Evolutionary conservation across 1,139 yeast species (phyloP), one percentile per base, ranked within the genome.

Genomic region (Sugiyamaella japonica): DNA sequence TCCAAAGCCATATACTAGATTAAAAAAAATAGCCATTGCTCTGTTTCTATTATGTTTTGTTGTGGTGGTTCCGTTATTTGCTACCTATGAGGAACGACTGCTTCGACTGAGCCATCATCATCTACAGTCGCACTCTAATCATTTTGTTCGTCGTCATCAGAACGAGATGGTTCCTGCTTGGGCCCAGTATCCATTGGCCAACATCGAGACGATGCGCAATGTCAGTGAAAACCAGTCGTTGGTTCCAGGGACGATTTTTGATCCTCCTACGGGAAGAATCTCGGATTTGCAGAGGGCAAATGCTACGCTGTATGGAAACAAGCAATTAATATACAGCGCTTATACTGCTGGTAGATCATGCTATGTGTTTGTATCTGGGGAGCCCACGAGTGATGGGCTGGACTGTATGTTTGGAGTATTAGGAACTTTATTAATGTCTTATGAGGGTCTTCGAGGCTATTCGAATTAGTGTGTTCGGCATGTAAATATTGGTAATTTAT

Each of bases 341-440:
- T 48, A 48, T 31, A 39, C 16, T 31, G 51, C 51, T 29, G 51
- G 51, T 6, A 39, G 31, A 23, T 48, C 51, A 6, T 48, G 51
- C 17, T 48, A 48, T 48, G 44, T 48, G 16, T 48, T 48, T 39
- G 51, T 48, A n/a, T 25, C 51, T 12, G 51, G 51, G 1, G 51
- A 48, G 23, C 40, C 51, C n/a, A 23, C 37, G 6, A 41, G 51
- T 16, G 51, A 48, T 40, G 51, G 51, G 17, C 39, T 48, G 6
- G 51, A 48, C 17, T 48, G 51, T 17, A 48, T 48, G 51, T 48
- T 48, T 48, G 51, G 51, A 29, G 51, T 48, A 8, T 28, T 48
- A 16, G 51, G 51, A 7, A 48, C 51, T 20, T 23, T 48, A 15
- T 31, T 48, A 29, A 48, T 48, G 46, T 48, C 51, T 6, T 48